These are phyloP conservation scores for Pestalotiopsis sp. DNA, from an alignment of 2,329 filamentous ascomycete species.

Conservation along the genomic window DNA sequence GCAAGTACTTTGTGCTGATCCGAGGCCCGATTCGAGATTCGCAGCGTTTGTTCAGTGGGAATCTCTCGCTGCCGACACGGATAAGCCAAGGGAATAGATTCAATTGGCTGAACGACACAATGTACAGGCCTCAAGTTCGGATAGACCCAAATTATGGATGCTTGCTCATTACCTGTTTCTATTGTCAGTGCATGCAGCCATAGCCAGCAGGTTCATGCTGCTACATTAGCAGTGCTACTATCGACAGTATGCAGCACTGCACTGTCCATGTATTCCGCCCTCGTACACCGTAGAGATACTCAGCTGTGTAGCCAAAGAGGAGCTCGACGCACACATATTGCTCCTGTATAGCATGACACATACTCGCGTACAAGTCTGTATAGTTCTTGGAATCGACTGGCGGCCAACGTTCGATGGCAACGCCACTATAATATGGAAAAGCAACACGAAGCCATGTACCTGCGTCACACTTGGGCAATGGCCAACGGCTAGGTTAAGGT, in stretches of 20 bases:
- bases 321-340: neutral
- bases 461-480: neutral
- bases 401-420: neutral
- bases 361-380: neutral
- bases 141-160: neutral
- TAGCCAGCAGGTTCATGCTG: neutral
- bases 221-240: neutral
- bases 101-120: neutral
- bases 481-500: neutral
- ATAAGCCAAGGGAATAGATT: neutral
- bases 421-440: neutral
- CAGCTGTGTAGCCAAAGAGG: neutral
- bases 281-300: neutral
- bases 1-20: neutral
- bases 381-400: neutral
- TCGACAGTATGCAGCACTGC: neutral
- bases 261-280: neutral
- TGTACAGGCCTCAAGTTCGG: neutral
- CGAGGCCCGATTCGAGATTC: neutral
- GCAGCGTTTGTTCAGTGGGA: neutral
- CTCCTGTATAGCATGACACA: no score
- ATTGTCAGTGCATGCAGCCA: neutral
- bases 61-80: conserved; percentile 1
- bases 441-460: neutral
- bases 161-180: neutral